phyloP scores from a whole-genome alignment of 352 stramenopile species.

The Phytophthora cactorum region DNA sequence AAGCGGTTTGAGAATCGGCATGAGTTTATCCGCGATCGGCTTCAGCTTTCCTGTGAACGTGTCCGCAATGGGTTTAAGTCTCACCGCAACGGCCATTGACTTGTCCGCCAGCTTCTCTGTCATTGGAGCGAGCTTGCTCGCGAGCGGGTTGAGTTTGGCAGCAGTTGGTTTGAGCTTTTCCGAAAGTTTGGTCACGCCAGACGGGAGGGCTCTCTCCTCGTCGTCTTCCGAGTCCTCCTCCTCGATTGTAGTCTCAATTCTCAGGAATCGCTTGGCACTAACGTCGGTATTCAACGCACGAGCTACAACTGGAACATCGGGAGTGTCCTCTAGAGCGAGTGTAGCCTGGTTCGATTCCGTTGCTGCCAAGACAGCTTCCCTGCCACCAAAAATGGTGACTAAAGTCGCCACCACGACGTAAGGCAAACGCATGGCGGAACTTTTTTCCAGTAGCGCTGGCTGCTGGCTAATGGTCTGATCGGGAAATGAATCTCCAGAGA shows the following conservation, averaged over 20 bases:
- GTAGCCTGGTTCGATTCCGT: slow-evolving; percentile 1
- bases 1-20: slow-evolving; percentile 25
- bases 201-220: slow-evolving; percentile 16
- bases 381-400: slow-evolving; percentile 11
- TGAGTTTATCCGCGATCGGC: slow-evolving; percentile 23
- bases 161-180: slow-evolving; percentile 22
- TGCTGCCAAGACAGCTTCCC: background rate
- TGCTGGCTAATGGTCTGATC: slow-evolving; percentile 3
- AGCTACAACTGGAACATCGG: background rate
- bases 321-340: background rate
- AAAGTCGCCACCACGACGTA: slow-evolving; percentile 15
- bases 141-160: slow-evolving; percentile 9
- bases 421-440: slow-evolving; percentile 13
- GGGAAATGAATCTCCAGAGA: slow-evolving; percentile 11
- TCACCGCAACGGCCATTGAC: slow-evolving; percentile 16
- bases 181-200: slow-evolving; percentile 8
- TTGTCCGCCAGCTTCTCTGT: slow-evolving; percentile 20
- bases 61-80: slow-evolving; percentile 21
- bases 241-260: slow-evolving; percentile 1
- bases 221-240: slow-evolving; percentile 1
- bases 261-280: slow-evolving; percentile 2
- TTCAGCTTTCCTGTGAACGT: slow-evolving; percentile 27
- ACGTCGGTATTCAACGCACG: background rate
- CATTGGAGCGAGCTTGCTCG: slow-evolving; percentile 11
- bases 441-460: background rate